Conservation (phyloP, 768 basidiomycete species). For the Termitomyces eurrhizus region DNA sequence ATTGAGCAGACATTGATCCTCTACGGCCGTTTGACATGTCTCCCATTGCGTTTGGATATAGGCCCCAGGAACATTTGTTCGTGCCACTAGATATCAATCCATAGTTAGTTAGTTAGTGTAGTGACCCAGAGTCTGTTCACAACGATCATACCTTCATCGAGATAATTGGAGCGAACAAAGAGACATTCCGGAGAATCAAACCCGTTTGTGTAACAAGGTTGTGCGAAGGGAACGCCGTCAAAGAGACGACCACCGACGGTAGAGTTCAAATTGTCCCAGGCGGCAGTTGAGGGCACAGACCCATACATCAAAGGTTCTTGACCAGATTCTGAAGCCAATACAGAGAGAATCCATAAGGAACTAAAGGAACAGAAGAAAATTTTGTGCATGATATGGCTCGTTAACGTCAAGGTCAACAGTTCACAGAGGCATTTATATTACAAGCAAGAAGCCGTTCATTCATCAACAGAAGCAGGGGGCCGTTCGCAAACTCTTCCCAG, state of each 20-base stretch:
- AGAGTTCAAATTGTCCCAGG: constrained; percentile 18
- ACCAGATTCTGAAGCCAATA: not conserved
- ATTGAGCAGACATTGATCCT: constrained; percentile 46
- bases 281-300: not conserved
- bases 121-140: not conserved
- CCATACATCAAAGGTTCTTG: constrained; percentile 7
- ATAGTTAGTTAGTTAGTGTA: not conserved
- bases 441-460: not conserved
- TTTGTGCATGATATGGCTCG: not conserved
- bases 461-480: not conserved
- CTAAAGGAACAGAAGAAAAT: not conserved
- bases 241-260: constrained; percentile 15
- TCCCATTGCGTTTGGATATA: constrained; percentile 48
- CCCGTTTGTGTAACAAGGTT: constrained; percentile 18
- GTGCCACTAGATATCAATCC: constrained; percentile 10
- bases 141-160: constrained; percentile 17
- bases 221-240: constrained; percentile 19
- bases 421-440: not conserved
- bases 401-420: not conserved
- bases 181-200: constrained; percentile 18
- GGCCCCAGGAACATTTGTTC: constrained; percentile 20
- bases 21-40: constrained; percentile 42
- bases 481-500: not conserved
- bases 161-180: constrained; percentile 14
- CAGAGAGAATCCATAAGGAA: not conserved